phyloP scores from a whole-genome alignment of 2,329 filamentous ascomycete species.

The Fusarium pseudoanthophilum region DNA sequence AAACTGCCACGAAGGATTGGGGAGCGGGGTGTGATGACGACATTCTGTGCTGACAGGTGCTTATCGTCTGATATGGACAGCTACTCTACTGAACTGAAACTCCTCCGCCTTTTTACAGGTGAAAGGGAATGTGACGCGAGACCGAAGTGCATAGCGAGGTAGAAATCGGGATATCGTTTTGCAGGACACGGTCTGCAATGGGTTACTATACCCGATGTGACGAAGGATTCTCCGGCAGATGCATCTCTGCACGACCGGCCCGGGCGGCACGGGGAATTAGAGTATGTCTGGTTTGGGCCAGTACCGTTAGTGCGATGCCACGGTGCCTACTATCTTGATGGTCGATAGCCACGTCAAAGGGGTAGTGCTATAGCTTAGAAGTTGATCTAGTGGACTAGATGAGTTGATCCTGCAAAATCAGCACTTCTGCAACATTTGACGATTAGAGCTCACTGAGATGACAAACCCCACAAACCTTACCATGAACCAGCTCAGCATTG shows the following conservation, averaged over 20 bases:
- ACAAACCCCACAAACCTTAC: neutral
- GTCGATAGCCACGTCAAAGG: fast-evolving
- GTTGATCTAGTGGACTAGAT: neutral
- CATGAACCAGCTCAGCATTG: neutral
- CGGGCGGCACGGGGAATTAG: neutral
- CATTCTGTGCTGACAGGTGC: neutral
- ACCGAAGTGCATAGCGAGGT: neutral
- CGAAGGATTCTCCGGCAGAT: conserved; percentile 4
- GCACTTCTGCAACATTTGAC: neutral
- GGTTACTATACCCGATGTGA: neutral
- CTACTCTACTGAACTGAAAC: neutral
- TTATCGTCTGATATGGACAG: neutral
- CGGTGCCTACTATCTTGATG: neutral
- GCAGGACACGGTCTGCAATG: neutral
- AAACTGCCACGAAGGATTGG: neutral
- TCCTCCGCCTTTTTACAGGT: neutral
- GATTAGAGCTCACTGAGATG: neutral
- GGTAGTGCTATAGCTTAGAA: neutral
- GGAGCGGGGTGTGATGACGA: neutral
- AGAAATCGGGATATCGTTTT: neutral
- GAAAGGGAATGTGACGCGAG: neutral
- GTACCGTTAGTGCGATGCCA: neutral
- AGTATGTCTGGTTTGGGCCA: fast-evolving
- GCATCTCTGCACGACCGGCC: neutral
- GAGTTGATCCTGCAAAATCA: neutral